Conservation (phyloP, 2,329 filamentous ascomycete species). For the Teratosphaeriaceae sp. region DNA sequence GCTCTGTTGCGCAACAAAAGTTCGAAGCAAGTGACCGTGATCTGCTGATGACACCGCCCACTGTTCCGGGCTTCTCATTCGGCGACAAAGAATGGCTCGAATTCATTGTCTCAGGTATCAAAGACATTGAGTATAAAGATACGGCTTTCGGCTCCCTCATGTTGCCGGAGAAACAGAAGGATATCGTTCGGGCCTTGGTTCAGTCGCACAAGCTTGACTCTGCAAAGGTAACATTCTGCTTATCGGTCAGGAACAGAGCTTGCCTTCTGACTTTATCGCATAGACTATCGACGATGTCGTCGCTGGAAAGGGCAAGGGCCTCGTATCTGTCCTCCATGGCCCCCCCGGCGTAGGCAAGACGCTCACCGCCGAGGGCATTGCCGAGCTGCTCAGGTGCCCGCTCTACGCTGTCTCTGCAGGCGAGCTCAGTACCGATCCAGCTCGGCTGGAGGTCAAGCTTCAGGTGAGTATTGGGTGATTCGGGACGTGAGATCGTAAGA, state of each 20-base stretch:
- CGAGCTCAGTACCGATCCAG: constrained; percentile 72
- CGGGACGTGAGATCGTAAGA: too few species aligned
- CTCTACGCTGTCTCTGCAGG: constrained; percentile 78
- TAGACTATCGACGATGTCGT: constrained; percentile 66
- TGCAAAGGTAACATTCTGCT: constrained; percentile 40
- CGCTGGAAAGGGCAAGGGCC: constrained; percentile 74
- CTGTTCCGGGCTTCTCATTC: constrained; percentile 82
- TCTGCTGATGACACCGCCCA: constrained; percentile 73
- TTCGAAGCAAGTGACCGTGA: constrained; percentile 84
- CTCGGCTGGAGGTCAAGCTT: constrained; percentile 67
- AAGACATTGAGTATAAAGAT: constrained; percentile 78
- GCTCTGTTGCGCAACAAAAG: background rate
- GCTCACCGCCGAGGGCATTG: constrained; percentile 78
- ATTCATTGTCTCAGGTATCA: constrained; percentile 71
- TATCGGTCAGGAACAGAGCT: background rate
- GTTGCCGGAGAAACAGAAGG: constrained; percentile 56
- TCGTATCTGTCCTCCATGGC: constrained; percentile 76
- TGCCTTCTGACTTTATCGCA: too few species aligned
- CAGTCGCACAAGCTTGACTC: constrained; percentile 78
- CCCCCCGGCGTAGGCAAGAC: constrained; percentile 86
- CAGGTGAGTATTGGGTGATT: too few species aligned
- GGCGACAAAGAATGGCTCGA: constrained; percentile 87
- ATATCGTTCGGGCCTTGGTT: constrained; percentile 69
- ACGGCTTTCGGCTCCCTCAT: constrained; percentile 78
- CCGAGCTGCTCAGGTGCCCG: constrained; percentile 72